Percentiles rank a stretch among this genome's conserved stretches.
These are phyloP conservation scores for Eustoma russellianum DNA, from an alignment of 257 asterid species.

Conservation along the genomic window DNA sequence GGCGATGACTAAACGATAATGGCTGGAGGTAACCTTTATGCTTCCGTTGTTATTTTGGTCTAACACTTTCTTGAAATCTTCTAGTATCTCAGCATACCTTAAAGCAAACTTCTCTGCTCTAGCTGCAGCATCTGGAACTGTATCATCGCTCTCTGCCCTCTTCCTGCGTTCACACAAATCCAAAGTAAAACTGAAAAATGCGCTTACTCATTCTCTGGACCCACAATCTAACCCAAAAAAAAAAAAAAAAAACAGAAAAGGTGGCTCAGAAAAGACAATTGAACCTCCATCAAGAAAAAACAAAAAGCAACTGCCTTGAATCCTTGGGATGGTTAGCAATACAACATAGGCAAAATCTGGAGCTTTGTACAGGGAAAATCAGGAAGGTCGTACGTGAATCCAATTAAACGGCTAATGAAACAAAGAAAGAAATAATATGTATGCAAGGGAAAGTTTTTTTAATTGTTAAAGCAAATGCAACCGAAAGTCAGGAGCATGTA, in stretches of 20 bases:
- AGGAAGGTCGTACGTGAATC: too few species aligned
- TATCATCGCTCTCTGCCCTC: conserved; percentile 77
- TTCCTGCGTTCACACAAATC: conserved; percentile 31
- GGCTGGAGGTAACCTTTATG: too few species aligned
- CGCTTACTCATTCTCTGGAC: too few species aligned
- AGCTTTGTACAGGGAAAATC: too few species aligned
- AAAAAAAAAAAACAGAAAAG: conserved; percentile 5
- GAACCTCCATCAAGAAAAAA: too few species aligned
- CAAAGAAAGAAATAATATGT: too few species aligned
- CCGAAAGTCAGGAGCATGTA: neutral
- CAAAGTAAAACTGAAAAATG: too few species aligned
- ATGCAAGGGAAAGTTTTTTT: too few species aligned
- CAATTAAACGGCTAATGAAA: too few species aligned
- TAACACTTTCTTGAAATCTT: conserved; percentile 81
- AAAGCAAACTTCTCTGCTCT: conserved; percentile 82
- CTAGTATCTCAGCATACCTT: conserved; percentile 69
- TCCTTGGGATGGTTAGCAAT: neutral
- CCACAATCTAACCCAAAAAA: too few species aligned
- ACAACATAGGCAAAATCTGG: neutral
- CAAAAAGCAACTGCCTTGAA: neutral
- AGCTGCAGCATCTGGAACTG: conserved; percentile 68
- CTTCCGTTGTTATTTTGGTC: too few species aligned
- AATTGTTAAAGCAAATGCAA: neutral
- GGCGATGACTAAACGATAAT: too few species aligned
- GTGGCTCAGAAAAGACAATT: neutral